Conservation (phyloP, 148 eudicot genomes). For the Rheum nobile region DNA sequence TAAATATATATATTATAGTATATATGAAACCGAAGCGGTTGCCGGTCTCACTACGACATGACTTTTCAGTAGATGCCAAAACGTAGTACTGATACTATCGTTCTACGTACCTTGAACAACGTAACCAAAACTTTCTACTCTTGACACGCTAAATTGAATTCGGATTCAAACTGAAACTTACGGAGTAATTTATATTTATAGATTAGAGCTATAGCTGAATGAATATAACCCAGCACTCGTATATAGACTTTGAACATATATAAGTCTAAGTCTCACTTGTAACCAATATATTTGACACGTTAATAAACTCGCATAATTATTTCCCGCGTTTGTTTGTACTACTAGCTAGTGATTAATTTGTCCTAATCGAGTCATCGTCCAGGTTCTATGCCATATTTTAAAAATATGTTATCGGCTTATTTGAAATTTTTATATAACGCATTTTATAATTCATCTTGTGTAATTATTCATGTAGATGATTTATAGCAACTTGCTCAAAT, state of each 20-base stretch:
- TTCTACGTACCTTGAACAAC: too few species aligned
- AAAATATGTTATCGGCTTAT: too few species aligned
- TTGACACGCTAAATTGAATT: neutral
- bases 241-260: neutral
- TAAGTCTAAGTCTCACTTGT: neutral
- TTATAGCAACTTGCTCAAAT: too few species aligned
- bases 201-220: too few species aligned
- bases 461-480: too few species aligned
- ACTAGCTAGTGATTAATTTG: neutral
- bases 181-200: too few species aligned
- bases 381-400: too few species aligned
- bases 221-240: neutral
- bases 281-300: neutral
- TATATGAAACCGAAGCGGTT: neutral
- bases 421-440: too few species aligned
- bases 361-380: neutral
- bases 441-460: too few species aligned
- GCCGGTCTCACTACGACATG: constrained; percentile 3
- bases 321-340: neutral
- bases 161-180: neutral
- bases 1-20: too few species aligned
- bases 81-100: too few species aligned
- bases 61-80: neutral
- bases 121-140: neutral
- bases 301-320: neutral